These are phyloP conservation scores for Cladorrhinum sp. DNA, from an alignment of 2,329 filamentous ascomycete genomes.

Conservation along the genomic window DNA sequence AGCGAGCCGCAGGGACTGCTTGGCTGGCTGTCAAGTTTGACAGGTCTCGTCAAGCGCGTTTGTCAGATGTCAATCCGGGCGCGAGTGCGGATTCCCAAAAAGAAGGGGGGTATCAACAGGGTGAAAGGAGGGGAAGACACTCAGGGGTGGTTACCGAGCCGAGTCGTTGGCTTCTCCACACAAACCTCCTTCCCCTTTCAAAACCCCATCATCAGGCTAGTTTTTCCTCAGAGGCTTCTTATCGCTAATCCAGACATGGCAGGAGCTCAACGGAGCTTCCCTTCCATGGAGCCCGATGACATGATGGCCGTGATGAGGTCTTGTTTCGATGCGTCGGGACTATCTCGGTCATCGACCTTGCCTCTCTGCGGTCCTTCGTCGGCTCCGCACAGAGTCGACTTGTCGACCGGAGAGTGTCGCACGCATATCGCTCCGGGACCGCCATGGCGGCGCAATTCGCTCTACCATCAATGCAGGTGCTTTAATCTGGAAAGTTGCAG, in stretches of 20 bases:
- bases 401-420: background rate
- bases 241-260: slow-evolving; percentile 1
- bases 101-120: background rate
- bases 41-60: slow-evolving; percentile 5
- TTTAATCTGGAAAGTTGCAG: slow-evolving; percentile 7
- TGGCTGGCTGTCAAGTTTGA: slow-evolving; percentile 8
- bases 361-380: background rate
- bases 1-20: slow-evolving; percentile 1
- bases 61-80: slow-evolving; percentile 3
- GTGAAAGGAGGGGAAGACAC: background rate
- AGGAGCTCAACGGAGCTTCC: slow-evolving; percentile 1
- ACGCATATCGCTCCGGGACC: background rate
- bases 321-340: background rate
- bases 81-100: background rate
- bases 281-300: background rate
- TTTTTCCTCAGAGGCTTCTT: background rate
- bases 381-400: background rate
- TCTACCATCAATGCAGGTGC: slow-evolving; percentile 1
- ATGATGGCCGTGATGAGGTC: background rate
- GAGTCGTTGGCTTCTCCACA: background rate
- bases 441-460: background rate
- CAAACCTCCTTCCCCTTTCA: background rate
- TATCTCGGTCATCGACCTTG: background rate
- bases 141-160: background rate
- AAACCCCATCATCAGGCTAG: background rate